phyloP scores from a whole-genome alignment of 2,329 filamentous ascomycete genomes.

The Bimuria novae-zelandiae region DNA sequence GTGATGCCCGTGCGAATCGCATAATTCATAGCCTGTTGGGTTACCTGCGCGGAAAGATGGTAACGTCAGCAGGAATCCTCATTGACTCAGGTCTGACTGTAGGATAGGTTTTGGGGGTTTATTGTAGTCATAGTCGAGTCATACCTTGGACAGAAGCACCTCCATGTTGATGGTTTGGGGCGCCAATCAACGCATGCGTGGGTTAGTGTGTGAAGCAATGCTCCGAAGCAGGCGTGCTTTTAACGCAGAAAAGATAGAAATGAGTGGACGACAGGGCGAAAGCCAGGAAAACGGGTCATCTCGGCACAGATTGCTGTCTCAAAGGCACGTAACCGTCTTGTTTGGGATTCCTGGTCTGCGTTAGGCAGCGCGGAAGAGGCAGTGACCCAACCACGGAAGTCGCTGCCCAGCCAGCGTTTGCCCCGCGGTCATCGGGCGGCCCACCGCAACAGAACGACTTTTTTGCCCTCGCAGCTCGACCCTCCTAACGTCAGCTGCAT shows the following conservation, averaged over 20 bases:
- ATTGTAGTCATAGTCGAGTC: constrained; percentile 8
- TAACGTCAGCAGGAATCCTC: constrained; percentile 14
- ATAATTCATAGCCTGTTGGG: constrained; percentile 86
- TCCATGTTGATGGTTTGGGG: constrained; percentile 66
- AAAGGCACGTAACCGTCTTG: constrained; percentile 11
- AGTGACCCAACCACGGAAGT: constrained; percentile 6
- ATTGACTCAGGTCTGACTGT: background rate
- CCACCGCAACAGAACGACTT: constrained; percentile 17
- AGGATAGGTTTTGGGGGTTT: background rate
- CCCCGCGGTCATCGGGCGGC: constrained; percentile 5
- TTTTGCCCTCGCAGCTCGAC: constrained; percentile 23
- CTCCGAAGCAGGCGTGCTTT: background rate
- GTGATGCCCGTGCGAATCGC: constrained; percentile 84
- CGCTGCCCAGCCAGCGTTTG: constrained; percentile 18
- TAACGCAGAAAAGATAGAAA: background rate
- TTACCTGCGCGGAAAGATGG: constrained; percentile 57
- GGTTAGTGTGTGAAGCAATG: background rate
- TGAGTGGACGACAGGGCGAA: background rate
- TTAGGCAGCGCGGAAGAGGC: no score
- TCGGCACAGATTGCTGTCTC: constrained; percentile 5
- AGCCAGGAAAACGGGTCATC: background rate
- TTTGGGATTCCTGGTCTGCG: constrained; percentile 7
- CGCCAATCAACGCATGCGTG: constrained; percentile 5
- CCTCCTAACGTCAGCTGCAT: constrained; percentile 10
- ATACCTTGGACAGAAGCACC: constrained; percentile 64